Evolutionary conservation across 2,329 filamentous ascomycete genomes (phyloP).

Genomic region (Epichloe elymi): DNA sequence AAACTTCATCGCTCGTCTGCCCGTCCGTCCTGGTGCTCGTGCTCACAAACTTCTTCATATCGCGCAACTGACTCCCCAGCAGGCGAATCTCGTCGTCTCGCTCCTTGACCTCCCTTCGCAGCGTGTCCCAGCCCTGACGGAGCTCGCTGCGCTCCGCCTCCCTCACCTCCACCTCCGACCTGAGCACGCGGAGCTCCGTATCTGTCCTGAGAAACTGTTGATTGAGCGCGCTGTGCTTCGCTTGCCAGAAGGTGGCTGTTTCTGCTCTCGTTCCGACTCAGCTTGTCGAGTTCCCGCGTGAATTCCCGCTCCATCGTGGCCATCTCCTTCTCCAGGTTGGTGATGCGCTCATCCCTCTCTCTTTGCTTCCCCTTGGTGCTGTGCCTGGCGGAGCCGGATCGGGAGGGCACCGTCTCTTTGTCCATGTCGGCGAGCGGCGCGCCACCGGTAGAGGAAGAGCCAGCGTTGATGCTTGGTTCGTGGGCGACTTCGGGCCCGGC

Average conservation of each 20-base stretch:
- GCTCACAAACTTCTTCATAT: constrained; percentile 61
- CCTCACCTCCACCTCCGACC: constrained; percentile 34
- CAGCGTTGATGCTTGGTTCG: constrained; percentile 8
- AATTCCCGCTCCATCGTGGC: constrained; percentile 40
- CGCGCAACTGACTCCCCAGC: constrained; percentile 46
- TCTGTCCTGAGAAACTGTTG: constrained; percentile 39
- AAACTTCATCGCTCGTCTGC: constrained; percentile 54
- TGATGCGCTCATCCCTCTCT: constrained; percentile 35
- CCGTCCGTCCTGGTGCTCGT: constrained; percentile 48
- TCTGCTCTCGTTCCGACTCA: constrained; percentile 42
- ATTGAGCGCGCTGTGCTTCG: constrained; percentile 38
- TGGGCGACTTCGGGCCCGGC: constrained; percentile 13
- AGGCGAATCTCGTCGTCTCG: constrained; percentile 43
- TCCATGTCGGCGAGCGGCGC: constrained; percentile 20
- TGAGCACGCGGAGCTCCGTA: constrained; percentile 37
- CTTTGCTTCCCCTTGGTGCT: constrained; percentile 11
- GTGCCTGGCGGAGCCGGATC: constrained; percentile 5
- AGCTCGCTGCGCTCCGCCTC: constrained; percentile 36
- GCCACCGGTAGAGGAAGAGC: constrained; percentile 11
- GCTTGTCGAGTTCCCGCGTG: constrained; percentile 36
- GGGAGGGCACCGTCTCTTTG: constrained; percentile 11
- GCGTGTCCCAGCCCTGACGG: constrained; percentile 33
- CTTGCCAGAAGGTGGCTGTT: constrained; percentile 43
- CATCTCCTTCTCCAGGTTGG: constrained; percentile 38
- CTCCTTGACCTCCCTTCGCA: constrained; percentile 30